Percentiles rank a stretch among this genome's conserved stretches.
These are phyloP conservation scores for Solanum virginianum DNA, from an alignment of 257 asterid genomes.

Conservation along the genomic window DNA sequence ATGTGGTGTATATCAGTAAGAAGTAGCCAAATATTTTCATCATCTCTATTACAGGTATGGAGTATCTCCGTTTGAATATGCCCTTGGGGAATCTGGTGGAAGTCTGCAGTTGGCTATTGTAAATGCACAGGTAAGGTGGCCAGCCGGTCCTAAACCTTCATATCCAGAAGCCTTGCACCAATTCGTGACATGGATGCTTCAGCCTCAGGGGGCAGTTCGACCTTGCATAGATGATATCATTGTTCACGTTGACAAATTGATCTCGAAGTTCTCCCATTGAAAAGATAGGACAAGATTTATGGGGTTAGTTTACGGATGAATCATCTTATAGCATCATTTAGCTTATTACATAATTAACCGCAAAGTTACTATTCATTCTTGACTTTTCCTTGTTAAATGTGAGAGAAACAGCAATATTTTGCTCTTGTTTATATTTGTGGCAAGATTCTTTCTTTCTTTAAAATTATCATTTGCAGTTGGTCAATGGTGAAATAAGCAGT, in stretches of 20 bases:
- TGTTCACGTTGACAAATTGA: slow-evolving; percentile 84
- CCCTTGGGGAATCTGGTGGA: slow-evolving; percentile 93
- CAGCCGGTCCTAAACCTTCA: slow-evolving; percentile 70
- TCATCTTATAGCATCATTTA: not conserved
- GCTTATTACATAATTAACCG: not conserved
- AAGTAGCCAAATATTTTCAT: not conserved
- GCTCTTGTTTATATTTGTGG: not conserved
- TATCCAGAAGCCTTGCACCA: slow-evolving; percentile 92
- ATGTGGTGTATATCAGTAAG: not conserved
- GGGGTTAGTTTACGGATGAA: slow-evolving; percentile 2
- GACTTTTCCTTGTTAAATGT: not conserved
- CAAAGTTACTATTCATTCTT: not conserved
- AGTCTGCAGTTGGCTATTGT: slow-evolving; percentile 90
- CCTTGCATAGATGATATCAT: slow-evolving; percentile 77
- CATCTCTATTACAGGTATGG: slow-evolving; percentile 59
- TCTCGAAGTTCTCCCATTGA: slow-evolving; percentile 64
- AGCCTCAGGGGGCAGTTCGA: slow-evolving; percentile 84
- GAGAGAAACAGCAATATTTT: not conserved
- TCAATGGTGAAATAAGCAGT: not conserved
- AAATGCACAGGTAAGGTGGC: slow-evolving; percentile 94
- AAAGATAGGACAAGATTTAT: not conserved
- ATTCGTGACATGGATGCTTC: slow-evolving; percentile 97
- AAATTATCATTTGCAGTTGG: not conserved
- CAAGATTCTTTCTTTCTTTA: not conserved
- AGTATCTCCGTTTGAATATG: slow-evolving; percentile 88